Conservation (phyloP, 1,284 basidiomycete genomes). For the Takashimella koratensis region DNA sequence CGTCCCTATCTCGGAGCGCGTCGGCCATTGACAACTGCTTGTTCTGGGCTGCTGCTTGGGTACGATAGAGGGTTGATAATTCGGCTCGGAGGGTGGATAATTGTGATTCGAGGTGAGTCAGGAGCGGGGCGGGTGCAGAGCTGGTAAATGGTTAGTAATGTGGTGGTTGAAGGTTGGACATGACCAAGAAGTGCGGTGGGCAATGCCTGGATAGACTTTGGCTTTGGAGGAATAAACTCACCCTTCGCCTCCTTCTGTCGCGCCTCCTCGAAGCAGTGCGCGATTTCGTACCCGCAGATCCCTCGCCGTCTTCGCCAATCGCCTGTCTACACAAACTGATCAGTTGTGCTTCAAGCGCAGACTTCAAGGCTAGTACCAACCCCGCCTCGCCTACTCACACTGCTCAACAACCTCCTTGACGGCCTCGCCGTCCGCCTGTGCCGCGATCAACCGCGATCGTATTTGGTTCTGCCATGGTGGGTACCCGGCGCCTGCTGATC, state of each 20-base stretch:
- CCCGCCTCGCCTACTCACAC: slow-evolving; percentile 54
- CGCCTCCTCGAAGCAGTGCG: slow-evolving; percentile 59
- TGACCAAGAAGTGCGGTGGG: too few species aligned
- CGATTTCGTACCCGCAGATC: slow-evolving; percentile 84
- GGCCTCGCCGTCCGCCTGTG: slow-evolving; percentile 68
- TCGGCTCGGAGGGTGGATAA: slow-evolving; percentile 86
- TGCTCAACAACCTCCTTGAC: slow-evolving; percentile 76
- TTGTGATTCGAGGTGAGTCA: slow-evolving; percentile 86
- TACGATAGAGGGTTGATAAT: slow-evolving; percentile 89
- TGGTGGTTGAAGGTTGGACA: background rate
- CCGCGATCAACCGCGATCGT: slow-evolving; percentile 62
- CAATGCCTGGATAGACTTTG: too few species aligned
- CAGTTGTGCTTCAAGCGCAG: too few species aligned
- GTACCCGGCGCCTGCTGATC: slow-evolving; percentile 8
- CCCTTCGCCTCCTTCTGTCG: slow-evolving; percentile 48
- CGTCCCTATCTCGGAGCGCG: slow-evolving; percentile 86
- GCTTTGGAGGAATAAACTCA: too few species aligned
- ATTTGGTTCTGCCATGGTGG: slow-evolving; percentile 46
- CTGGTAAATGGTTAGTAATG: slow-evolving; percentile 8
- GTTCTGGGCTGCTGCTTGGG: slow-evolving; percentile 77
- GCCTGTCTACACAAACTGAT: slow-evolving; percentile 59
- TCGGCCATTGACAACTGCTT: slow-evolving; percentile 94
- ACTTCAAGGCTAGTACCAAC: too few species aligned
- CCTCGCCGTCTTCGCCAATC: slow-evolving; percentile 82
- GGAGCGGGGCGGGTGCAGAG: slow-evolving; percentile 77